Evolutionary conservation across 768 basidiomycete genomes (phyloP), one percentile per base, ranked within the genome.

Genomic region (Tylopilus felleus): DNA sequence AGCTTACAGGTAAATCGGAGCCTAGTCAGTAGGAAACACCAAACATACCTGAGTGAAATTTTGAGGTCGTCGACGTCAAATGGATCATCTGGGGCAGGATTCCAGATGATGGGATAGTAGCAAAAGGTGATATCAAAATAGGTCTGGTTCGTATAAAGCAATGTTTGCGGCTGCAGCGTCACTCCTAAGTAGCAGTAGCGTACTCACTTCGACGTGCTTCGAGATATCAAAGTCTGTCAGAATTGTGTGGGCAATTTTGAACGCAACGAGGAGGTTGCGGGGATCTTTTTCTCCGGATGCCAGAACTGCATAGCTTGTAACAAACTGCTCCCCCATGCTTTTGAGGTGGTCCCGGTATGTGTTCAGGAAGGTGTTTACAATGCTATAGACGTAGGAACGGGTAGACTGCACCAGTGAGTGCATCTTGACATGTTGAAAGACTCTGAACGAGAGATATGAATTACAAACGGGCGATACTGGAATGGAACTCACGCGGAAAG

Each of bases 251-350:
- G 84, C 86, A 53, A 98, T 90, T 5, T 88, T 84, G 67, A 98
- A 99, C 25, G 90, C 90, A 12, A 96, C 64, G 59, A 97, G 76
- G 8, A 99, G 77, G 71, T 98, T 99, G 17, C 97, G 79, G 28
- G 97, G 97, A 67, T 99, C 97, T 64, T 98, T 98, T 73, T 99
- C 97, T 16, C 94, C 95, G 52, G 97, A 90, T 5, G 85, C 93
- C n/a, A 98, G 72, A 46, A 68, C 65, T 28, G 88, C 79, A 67
- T 98, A 99, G 22, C 83, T 82, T 8, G 75, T 72, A 22, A 98
- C 56, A 68, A 98, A 98, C 8, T 75, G 78, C 23, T 81, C 76
- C 1, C 86, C 87, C 79, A 91, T 80, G 7, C 66, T 73, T 67
- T 88, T 88, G 21, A 98, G 71, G 31, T 81, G 92, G 87, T 57